These are phyloP conservation scores for Parachaetomium inaequale DNA, from an alignment of 495 filamentous ascomycete genomes.

Conservation along the genomic window DNA sequence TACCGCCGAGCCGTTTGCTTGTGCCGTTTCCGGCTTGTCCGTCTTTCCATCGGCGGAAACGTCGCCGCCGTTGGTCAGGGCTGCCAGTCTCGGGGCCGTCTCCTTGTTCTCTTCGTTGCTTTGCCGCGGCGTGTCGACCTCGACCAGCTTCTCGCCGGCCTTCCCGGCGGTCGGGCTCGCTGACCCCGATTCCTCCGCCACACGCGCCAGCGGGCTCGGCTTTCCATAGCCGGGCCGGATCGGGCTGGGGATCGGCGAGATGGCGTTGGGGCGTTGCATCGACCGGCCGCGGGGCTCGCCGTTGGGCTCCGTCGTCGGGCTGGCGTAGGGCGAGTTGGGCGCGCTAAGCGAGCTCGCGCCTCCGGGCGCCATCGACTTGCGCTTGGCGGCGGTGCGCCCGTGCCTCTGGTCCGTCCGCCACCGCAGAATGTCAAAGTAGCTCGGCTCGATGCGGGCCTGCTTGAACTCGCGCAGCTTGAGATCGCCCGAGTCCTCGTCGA, in stretches of 20 bases:
- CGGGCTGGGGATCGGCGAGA: constrained; percentile 52
- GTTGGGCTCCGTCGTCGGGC: constrained; percentile 44
- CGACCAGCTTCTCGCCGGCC: constrained; percentile 32
- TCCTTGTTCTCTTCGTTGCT: constrained; percentile 46
- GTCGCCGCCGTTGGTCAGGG: constrained; percentile 33
- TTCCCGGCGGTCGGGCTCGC: constrained; percentile 9
- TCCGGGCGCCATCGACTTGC: constrained; percentile 38
- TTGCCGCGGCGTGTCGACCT: constrained; percentile 51
- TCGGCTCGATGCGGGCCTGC: constrained; percentile 79
- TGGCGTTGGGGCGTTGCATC: constrained; percentile 50
- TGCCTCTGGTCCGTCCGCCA: constrained; percentile 95
- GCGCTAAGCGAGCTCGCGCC: constrained; percentile 41
- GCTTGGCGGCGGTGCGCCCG: constrained; percentile 58
- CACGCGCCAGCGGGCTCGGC: constrained; percentile 50
- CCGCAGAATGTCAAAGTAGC: constrained; percentile 88
- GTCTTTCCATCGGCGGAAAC: constrained; percentile 21
- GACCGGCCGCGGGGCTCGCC: constrained; percentile 50
- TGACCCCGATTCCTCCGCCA: constrained; percentile 46
- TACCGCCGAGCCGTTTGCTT: constrained; percentile 21
- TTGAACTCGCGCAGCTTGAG: constrained; percentile 91
- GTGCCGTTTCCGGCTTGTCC: constrained; percentile 12
- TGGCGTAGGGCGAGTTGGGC: constrained; percentile 52
- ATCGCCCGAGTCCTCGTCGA: constrained; percentile 89
- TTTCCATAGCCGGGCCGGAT: constrained; percentile 50
- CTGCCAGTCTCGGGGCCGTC: constrained; percentile 30